These are phyloP conservation scores for Cladorrhinum sp. DNA, from an alignment of 2,329 filamentous ascomycete species.

Conservation along the genomic window DNA sequence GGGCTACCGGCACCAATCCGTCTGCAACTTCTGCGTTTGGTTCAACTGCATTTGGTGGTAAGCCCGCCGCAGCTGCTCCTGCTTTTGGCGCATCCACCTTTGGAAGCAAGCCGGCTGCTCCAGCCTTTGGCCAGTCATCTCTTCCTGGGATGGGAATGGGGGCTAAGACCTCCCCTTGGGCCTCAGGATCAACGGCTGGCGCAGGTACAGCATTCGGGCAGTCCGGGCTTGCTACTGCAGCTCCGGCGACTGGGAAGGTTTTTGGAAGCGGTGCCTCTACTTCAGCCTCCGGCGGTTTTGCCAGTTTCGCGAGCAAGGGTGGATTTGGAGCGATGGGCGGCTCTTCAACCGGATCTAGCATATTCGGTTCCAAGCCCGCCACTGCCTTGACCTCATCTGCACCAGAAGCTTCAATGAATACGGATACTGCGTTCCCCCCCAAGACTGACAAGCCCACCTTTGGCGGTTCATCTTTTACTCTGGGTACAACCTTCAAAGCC, in stretches of 20 bases:
- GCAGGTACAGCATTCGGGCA: conserved; percentile 53
- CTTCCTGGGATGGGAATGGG: conserved; percentile 39
- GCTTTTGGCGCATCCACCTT: conserved; percentile 51
- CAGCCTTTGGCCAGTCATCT: conserved; percentile 53
- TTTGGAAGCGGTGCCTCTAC: conserved; percentile 34
- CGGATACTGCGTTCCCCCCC: conserved; percentile 39
- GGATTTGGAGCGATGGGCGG: conserved; percentile 53
- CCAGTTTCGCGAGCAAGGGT: conserved; percentile 51
- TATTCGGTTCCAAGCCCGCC: conserved; percentile 42
- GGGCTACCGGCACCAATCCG: conserved; percentile 40
- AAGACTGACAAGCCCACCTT: conserved; percentile 40
- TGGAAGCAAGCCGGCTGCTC: conserved; percentile 31
- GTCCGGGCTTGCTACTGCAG: conserved; percentile 43
- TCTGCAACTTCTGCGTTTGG: conserved; percentile 29
- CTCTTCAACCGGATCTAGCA: conserved; percentile 33
- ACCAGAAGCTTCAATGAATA: conserved; percentile 35
- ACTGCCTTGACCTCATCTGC: conserved; percentile 27
- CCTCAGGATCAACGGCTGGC: conserved; percentile 35
- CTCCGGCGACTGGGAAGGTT: conserved; percentile 35
- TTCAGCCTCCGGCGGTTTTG: conserved; percentile 45
- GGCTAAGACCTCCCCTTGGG: conserved; percentile 53
- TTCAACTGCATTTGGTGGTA: conserved; percentile 24
- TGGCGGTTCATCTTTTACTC: conserved; percentile 60
- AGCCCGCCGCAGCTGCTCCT: conserved; percentile 32
- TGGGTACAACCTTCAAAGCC: conserved; percentile 64